These are phyloP conservation scores for Arctium lappa DNA, from an alignment of 129 eudicot species.

Conservation along the genomic window DNA sequence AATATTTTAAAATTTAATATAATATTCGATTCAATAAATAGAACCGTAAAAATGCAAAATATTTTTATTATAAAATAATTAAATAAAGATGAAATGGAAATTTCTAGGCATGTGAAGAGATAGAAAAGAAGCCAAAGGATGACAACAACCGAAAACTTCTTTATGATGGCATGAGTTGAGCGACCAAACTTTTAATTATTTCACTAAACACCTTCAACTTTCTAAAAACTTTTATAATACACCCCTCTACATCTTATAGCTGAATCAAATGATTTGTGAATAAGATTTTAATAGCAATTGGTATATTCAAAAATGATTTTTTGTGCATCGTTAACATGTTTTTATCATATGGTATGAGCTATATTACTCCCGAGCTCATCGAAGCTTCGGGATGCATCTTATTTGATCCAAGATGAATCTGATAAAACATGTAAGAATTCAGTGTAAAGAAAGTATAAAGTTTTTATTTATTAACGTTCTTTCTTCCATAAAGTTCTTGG, in stretches of 20 bases:
- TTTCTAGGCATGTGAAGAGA: conserved; percentile 39
- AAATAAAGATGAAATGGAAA: conserved; percentile 10
- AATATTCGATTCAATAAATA: too few relatives aligned
- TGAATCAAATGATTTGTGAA: conserved; percentile 11
- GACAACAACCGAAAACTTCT: conserved; percentile 21
- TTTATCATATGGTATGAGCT: neutral
- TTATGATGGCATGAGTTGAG: conserved; percentile 16
- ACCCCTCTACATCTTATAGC: neutral
- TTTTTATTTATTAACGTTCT: too few relatives aligned
- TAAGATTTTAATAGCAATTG: neutral
- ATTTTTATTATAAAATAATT: neutral
- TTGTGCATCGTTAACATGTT: neutral
- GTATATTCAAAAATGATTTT: conserved; percentile 7
- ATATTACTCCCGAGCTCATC: neutral
- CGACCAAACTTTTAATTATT: conserved; percentile 6
- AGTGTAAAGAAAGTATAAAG: neutral
- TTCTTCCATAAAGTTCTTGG: neutral
- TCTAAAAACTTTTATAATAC: neutral
- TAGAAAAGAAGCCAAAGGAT: conserved; percentile 23
- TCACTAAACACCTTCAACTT: conserved; percentile 1
- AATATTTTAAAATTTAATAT: neutral
- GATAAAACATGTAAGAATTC: neutral
- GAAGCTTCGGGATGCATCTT: neutral
- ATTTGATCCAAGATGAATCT: neutral
- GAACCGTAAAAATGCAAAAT: too few relatives aligned